Percentiles rank a stretch among this genome's conserved stretches.
Evolutionary conservation across 768 basidiomycete species (phyloP).

Genomic region (Tylopilus felleus): DNA sequence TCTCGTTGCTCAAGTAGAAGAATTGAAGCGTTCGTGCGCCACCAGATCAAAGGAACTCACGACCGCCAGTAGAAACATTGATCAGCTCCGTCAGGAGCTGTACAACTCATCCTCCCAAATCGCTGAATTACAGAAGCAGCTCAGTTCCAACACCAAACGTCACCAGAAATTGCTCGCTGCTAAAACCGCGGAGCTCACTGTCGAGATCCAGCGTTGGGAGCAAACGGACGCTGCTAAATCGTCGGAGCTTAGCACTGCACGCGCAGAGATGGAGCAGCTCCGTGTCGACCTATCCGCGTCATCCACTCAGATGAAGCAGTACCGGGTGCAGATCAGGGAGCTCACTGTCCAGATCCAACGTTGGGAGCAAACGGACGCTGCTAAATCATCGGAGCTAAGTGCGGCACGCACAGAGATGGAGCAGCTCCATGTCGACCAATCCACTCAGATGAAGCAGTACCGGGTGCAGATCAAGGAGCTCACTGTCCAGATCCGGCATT

Average conservation of each 20-base stretch:
- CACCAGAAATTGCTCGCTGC: no score
- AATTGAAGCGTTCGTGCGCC: not conserved
- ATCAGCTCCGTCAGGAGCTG: conserved; percentile 1
- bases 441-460: not conserved
- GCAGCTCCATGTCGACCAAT: not conserved
- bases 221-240: not conserved
- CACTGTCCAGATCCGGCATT: not conserved
- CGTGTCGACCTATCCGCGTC: not conserved
- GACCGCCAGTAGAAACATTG: not conserved
- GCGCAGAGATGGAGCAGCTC: not conserved
- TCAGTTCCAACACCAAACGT: not conserved
- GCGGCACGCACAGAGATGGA: not conserved
- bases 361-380: not conserved
- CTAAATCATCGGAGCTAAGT: not conserved
- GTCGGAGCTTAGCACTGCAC: not conserved
- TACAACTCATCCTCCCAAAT: not conserved
- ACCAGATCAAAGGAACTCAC: not conserved
- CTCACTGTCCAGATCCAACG: not conserved
- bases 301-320: not conserved
- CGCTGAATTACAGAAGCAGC: not conserved
- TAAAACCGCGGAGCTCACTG: not conserved
- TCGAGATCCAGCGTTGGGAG: not conserved
- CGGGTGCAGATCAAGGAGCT: not conserved
- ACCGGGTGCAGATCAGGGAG: not conserved
- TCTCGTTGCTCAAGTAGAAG: not conserved